Base-by-base conservation (phyloP, 768 basidiomycete genomes). In the Termitomyces sp. region DNA sequence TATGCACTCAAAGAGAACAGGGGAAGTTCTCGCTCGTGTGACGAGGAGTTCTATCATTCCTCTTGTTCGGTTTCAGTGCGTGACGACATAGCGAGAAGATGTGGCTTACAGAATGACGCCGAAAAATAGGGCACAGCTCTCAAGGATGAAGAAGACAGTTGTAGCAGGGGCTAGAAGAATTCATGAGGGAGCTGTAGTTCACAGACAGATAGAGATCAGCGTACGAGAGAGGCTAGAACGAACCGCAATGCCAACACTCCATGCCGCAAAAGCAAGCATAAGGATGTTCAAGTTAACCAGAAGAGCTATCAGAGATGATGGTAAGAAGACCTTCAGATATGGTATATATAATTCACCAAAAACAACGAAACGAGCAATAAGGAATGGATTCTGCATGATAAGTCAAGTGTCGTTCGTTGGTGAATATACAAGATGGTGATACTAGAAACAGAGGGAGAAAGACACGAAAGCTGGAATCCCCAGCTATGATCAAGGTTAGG, bases 341-440 rank as follows among this genome's bases (percentile, higher is more conserved):
- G 32, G 40, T 32, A 44, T 28, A 40, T 47, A 39, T 7, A 0
- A 65, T 82, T 66, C 58, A 85, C 87, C 77, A 59, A 87, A 80
- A 54, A 81, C 67, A 40, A 84, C 76, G 27, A 80, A 76, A 52
- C 87, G 82, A 56, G 79, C 64, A 53, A 83, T 67, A 51, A 87
- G 68, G 67, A 88, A 85, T 3, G 77, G 70, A 63, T 77, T 85
- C 54, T 69, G 72, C 75, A 80, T 76, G 27, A 59, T 53, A 63
- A 55, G 23, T 19, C 27, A 16, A 42, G 32, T 35, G 44, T 51
- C 44, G 48, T 35, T 17, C 21, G n/a, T 14, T 16, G 5, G 21
- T 11, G 28, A 11, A 2, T 17, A 30, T 30, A 53, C n/a, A n/a
- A 46, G 55, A 37, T 45, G 35, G 59, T 23, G 47, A 52, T 45